Base-by-base conservation (phyloP, 176 grass and related monocot species). In the Dactylis glomerata region DNA sequence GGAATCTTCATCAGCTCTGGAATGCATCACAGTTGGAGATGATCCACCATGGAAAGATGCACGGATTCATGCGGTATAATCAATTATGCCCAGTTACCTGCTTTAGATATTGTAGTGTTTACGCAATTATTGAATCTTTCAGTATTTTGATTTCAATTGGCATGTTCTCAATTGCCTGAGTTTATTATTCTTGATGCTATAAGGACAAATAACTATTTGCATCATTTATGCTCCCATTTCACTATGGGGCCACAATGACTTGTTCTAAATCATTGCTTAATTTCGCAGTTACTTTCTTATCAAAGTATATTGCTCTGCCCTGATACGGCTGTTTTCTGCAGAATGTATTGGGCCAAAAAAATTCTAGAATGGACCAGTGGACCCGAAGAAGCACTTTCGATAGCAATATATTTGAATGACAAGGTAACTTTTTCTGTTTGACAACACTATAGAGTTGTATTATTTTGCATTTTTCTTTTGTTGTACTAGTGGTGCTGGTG, bases 261-360 rank as follows among this genome's bases (percentile, higher is more conserved):
- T 30, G 37, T 84, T 68, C 27, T 40, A 49, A 73, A 80, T 72
- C 22, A 56, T 78, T 55, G 10, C 47, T 57, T 89, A 50, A 13
- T 70, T 85, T 17, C 42, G 63, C 64, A 71, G 75, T 63, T 16
- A 38, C 62, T 37, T 79, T 63, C 9, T 40, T 36, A 36, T 2
- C 34, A 58, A 61, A 58, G 46, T 15, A 76, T 57, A 58, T 33
- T 81, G 16, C 19, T 22, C 23, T 90, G 28, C 68, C 13, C 71
- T 91, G 51, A 88, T 20, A 62, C 45, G 31, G 10, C 69, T 58
- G 4, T 80, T 76, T 23, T 81, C 78, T 76, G 72, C 82, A 98
- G 95, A 78, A 98, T 98, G 95, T 98, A 95, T 85, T 98, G 95
- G 95, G 95, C 92, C 8, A 98, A 98, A 84, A 98, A 98, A 44